Conservation (phyloP, 2,329 filamentous ascomycete genomes). For the Penicillium frequentans region DNA sequence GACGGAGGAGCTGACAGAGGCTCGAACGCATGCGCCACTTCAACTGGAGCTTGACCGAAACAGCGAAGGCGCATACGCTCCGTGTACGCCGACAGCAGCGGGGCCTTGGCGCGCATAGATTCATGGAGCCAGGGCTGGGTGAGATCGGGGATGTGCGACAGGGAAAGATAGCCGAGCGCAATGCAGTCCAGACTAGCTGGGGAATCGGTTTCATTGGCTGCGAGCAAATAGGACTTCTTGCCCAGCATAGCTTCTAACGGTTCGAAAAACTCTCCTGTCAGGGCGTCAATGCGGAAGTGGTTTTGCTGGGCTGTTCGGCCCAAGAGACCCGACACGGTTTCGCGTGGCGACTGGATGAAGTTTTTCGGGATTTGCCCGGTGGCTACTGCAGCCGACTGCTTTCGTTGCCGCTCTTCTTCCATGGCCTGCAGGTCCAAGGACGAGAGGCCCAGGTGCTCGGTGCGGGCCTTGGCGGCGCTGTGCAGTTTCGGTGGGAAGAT, state of each 20-base stretch:
- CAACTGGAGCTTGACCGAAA: slow-evolving; percentile 34
- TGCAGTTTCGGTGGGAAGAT: slow-evolving; percentile 74
- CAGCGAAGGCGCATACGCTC: slow-evolving; percentile 38
- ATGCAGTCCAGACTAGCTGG: slow-evolving; percentile 74
- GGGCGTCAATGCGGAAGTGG: slow-evolving; percentile 72
- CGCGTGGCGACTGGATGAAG: slow-evolving; percentile 56
- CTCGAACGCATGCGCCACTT: slow-evolving; percentile 24
- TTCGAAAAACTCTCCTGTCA: slow-evolving; percentile 70
- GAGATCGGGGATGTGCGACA: slow-evolving; percentile 66
- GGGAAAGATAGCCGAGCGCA: slow-evolving; percentile 72
- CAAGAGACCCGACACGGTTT: slow-evolving; percentile 62
- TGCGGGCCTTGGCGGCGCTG: slow-evolving; percentile 67
- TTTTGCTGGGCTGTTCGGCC: slow-evolving; percentile 67
- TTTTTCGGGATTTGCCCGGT: slow-evolving; percentile 45
- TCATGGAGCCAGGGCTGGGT: slow-evolving; percentile 64
- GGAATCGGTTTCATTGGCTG: slow-evolving; percentile 34
- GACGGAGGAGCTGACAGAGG: slow-evolving; percentile 15
- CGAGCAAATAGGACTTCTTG: slow-evolving; percentile 58
- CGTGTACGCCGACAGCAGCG: slow-evolving; percentile 47
- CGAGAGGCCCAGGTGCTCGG: slow-evolving; percentile 68
- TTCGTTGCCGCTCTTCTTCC: slow-evolving; percentile 40
- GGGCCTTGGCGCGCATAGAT: slow-evolving; percentile 54
- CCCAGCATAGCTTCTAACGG: slow-evolving; percentile 66
- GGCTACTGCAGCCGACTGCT: slow-evolving; percentile 40
- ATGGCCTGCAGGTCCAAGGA: slow-evolving; percentile 62